A percentile compares a stretch with the other conserved stretches of the same genome.
These are phyloP conservation scores for Leccinum fallax DNA, from an alignment of 1,284 basidiomycete species.

Conservation along the genomic window DNA sequence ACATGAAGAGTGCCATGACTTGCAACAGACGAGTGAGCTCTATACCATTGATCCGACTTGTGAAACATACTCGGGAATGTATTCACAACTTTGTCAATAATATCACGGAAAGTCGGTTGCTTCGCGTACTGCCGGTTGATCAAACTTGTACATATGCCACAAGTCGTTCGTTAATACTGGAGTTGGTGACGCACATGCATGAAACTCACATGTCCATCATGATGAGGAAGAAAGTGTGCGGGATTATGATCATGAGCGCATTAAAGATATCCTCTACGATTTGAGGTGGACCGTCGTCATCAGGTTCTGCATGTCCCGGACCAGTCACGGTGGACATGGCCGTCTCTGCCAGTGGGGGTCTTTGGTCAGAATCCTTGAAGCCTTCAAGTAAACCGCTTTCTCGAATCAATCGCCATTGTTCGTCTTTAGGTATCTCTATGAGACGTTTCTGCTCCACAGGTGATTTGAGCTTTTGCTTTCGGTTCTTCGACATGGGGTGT, in stretches of 20 bases:
- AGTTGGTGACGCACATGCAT: background rate
- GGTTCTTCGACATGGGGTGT: conserved; percentile 41
- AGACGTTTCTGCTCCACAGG: conserved; percentile 22
- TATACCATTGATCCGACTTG: background rate
- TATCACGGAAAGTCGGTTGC: conserved; percentile 46
- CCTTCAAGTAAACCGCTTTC: conserved; percentile 65
- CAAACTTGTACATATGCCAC: conserved; percentile 45
- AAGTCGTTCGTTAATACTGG: conserved; percentile 8
- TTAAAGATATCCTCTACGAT: conserved; percentile 72
- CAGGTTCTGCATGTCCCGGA: conserved; percentile 28
- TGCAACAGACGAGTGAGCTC: conserved; percentile 9
- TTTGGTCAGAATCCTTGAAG: conserved; percentile 24
- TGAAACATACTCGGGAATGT: conserved; percentile 66
- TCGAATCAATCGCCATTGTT: conserved; percentile 75
- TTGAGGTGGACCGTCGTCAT: conserved; percentile 39
- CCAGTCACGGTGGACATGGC: background rate
- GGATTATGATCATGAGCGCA: conserved; percentile 61
- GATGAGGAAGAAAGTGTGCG: conserved; percentile 68
- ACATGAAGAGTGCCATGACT: conserved; percentile 75
- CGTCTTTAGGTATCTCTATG: conserved; percentile 65
- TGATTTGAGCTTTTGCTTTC: conserved; percentile 33
- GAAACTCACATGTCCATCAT: conserved; percentile 76
- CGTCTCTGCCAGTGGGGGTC: background rate
- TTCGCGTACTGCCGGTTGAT: conserved; percentile 76
- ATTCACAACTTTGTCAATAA: conserved; percentile 57